Evolutionary conservation across 2,329 filamentous ascomycete species (phyloP), one percentile per base, ranked within the genome.

Genomic region (Diaporthe australafricana): DNA sequence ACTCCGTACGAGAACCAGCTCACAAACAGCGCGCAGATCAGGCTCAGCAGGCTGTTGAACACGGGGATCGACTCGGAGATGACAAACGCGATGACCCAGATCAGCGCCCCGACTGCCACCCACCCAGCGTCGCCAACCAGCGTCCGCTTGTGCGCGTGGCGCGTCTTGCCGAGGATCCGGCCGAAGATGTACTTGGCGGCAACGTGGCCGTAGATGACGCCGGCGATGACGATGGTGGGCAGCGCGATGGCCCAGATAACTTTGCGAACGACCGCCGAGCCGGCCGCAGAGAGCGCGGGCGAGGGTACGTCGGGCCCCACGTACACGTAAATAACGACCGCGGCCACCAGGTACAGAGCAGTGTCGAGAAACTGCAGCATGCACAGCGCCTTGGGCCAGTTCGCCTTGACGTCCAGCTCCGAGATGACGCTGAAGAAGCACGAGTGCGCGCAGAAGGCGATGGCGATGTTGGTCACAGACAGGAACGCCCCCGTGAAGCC

Each of bases 51-150:
- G 57, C 89, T 85, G 77, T 89, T 89, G 82, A 94, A 94, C 62
- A 90, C 88, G 0, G 92, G 92, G 9, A 94, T 91, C 0, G 90
- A 89, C 77, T 92, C 88, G 6, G 92, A 91, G 72, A 94, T 90
- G 72, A 94, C 80, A 85, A 90, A 92, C 2, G 90, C 89, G 5
- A 92, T 70, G 7, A 89, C 75, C 89, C 91, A 93, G 20, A 89
- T 79, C 16, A 75, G 78, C 0, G 85, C 77, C 1, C 88, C 86
- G 56, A 94, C 88, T 8, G 75, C 84, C 16, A 89, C 75, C 92
- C 92, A 94, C 16, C 85, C 85, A 6, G 85, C 78, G 74, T 87
- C 86, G 6, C 88, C 87, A 1, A 85, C 72, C 72, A 81, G 82
- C 57, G 85, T 89, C 56, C 84, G 83, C 75, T 86, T 84, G 69